These are phyloP conservation scores for Arthrobotrys sphaeroides DNA, from an alignment of 2,329 filamentous ascomycete species.

Conservation along the genomic window DNA sequence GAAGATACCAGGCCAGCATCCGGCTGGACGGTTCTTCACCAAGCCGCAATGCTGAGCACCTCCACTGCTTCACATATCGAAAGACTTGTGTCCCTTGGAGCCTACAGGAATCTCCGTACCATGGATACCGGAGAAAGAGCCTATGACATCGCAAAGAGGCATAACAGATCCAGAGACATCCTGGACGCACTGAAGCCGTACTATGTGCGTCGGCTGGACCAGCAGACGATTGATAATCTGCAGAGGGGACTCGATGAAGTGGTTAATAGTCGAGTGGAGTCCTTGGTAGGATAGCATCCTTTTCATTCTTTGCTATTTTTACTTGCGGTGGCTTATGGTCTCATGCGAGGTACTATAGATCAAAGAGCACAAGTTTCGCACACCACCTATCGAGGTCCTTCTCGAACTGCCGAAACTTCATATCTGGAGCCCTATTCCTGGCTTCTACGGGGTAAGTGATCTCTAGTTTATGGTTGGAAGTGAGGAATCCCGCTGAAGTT, in stretches of 20 bases:
- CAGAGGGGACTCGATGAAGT: slow-evolving; percentile 39
- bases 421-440: slow-evolving; percentile 44
- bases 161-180: slow-evolving; percentile 19
- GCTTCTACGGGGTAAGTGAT: slow-evolving; percentile 37
- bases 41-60: slow-evolving; percentile 18
- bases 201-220: neutral
- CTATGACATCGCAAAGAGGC: slow-evolving; percentile 35
- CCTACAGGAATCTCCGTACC: slow-evolving; percentile 19
- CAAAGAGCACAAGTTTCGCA: slow-evolving; percentile 23
- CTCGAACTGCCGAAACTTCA: slow-evolving; percentile 19
- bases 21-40: slow-evolving; percentile 46
- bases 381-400: slow-evolving; percentile 22
- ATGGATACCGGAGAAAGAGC: slow-evolving; percentile 38
- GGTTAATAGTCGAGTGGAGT: slow-evolving; percentile 13
- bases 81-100: slow-evolving; percentile 34
- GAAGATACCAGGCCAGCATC: slow-evolving; percentile 15
- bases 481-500: neutral
- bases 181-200: slow-evolving; percentile 31
- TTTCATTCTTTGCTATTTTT: neutral
- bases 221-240: slow-evolving; percentile 21
- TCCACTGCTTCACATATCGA: slow-evolving; percentile 30
- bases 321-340: neutral
- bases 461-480: neutral
- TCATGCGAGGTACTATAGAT: neutral
- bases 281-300: neutral